These are phyloP conservation scores for Xylariaceae sp. DNA, from an alignment of 2,329 filamentous ascomycete genomes.

Conservation along the genomic window DNA sequence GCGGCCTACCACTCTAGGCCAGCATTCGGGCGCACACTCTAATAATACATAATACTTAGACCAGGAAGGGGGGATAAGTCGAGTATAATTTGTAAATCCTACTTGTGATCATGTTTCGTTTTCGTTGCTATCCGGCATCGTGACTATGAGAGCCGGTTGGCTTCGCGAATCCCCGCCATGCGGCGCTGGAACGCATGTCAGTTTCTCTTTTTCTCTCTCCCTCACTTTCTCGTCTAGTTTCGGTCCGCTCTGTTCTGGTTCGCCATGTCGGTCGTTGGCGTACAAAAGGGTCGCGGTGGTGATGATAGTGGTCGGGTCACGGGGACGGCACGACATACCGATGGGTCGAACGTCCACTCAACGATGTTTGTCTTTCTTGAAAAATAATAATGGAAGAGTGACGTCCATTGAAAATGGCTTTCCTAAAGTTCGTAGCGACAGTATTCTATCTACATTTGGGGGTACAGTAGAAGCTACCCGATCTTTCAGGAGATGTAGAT, in stretches of 20 bases:
- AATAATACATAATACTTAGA: not conserved
- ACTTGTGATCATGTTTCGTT: not conserved
- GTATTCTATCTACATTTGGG: not conserved
- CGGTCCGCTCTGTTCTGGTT: not conserved
- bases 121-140: not conserved
- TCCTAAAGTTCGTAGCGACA: not conserved
- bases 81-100: not conserved
- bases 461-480: constrained; percentile 8
- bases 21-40: not conserved
- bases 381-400: too few relatives aligned
- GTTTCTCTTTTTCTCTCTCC: not conserved
- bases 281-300: not conserved
- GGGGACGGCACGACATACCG: not conserved
- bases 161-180: not conserved
- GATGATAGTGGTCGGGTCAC: constrained; percentile 12
- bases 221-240: not conserved
- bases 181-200: not conserved
- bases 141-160: not conserved
- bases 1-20: too few relatives aligned
- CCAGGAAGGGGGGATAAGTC: not conserved
- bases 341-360: not conserved
- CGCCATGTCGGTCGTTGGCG: too few relatives aligned
- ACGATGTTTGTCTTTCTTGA: too few relatives aligned
- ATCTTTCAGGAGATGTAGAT: not conserved
- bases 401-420: too few relatives aligned